Evolutionary conservation across 148 eudicot species (phyloP).

Genomic region (Rhododendron simsii): DNA sequence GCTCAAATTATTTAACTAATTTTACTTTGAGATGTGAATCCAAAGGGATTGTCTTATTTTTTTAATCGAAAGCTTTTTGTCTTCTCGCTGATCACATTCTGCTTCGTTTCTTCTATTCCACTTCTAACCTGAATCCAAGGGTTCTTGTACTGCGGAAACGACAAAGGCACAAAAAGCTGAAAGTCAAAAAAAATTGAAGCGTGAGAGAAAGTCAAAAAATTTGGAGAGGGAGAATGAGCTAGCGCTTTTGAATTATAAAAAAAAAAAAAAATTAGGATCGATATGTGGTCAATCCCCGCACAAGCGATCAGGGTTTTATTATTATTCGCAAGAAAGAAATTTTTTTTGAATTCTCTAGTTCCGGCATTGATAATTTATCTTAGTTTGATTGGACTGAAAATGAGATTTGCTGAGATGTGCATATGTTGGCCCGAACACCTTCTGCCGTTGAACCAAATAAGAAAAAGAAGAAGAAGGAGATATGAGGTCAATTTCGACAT

Average conservation of each 20-base stretch:
- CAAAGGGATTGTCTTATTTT: background rate
- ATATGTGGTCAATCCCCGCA: background rate
- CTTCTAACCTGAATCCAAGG: conserved; percentile 13
- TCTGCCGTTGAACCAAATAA: fast-evolving
- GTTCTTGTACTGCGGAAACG: background rate
- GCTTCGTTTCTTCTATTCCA: conserved; percentile 27
- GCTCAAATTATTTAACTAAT: background rate
- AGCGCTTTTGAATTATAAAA: background rate
- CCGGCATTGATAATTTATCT: fast-evolving
- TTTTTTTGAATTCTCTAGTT: too few relatives aligned
- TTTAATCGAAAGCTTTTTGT: background rate
- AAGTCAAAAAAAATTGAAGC: background rate
- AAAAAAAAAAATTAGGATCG: background rate
- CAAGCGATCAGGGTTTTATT: background rate
- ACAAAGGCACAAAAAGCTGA: conserved; percentile 3
- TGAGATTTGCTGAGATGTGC: too few relatives aligned
- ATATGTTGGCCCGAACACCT: background rate
- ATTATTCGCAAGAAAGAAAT: too few relatives aligned
- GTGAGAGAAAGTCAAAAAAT: background rate
- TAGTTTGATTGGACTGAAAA: too few relatives aligned
- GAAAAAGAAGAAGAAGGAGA: too few relatives aligned
- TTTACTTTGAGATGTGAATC: background rate
- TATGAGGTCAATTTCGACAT: background rate
- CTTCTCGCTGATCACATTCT: conserved; percentile 22
- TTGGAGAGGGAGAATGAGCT: background rate